Conservation (phyloP, 2,329 filamentous ascomycete genomes). For the Bipolaris sorokiniana region DNA sequence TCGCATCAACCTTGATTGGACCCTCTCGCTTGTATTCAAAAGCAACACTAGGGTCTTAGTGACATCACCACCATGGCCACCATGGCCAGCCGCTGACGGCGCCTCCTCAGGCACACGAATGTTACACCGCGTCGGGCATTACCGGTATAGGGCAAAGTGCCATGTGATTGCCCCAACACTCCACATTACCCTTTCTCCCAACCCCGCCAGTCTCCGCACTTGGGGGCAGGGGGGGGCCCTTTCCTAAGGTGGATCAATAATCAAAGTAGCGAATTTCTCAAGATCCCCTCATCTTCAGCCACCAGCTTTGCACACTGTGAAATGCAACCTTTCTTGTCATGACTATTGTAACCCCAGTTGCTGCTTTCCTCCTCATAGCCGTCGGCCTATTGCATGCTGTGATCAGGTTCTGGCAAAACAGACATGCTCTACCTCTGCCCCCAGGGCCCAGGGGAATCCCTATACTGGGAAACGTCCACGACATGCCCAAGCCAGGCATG, state of each 20-base stretch:
- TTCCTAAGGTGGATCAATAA: neutral
- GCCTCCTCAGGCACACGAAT: too few relatives aligned
- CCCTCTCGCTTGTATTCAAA: too few relatives aligned
- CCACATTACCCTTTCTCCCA: neutral
- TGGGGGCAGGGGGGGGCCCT: too few relatives aligned
- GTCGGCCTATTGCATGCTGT: slow-evolving; percentile 13
- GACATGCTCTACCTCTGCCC: slow-evolving; percentile 46
- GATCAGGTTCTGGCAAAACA: slow-evolving; percentile 12
- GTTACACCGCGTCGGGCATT: too few relatives aligned
- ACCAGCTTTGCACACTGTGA: neutral
- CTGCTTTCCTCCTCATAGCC: neutral
- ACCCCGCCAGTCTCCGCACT: neutral
- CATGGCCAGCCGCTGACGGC: too few relatives aligned
- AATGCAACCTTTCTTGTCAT: neutral
- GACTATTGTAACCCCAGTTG: neutral
- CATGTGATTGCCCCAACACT: neutral
- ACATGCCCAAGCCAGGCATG: slow-evolving; percentile 52
- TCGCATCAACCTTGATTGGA: too few relatives aligned
- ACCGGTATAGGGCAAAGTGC: too few relatives aligned
- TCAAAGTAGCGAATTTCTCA: neutral
- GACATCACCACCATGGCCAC: too few relatives aligned
- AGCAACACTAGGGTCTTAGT: too few relatives aligned
- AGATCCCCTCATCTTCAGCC: neutral
- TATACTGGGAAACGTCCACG: slow-evolving; percentile 58
- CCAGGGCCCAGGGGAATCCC: slow-evolving; percentile 59